A percentile compares a stretch with the other conserved stretches of the same genome.
These are phyloP conservation scores for Candida glaebosa DNA, from an alignment of 805 yeast genomes.

Conservation along the genomic window DNA sequence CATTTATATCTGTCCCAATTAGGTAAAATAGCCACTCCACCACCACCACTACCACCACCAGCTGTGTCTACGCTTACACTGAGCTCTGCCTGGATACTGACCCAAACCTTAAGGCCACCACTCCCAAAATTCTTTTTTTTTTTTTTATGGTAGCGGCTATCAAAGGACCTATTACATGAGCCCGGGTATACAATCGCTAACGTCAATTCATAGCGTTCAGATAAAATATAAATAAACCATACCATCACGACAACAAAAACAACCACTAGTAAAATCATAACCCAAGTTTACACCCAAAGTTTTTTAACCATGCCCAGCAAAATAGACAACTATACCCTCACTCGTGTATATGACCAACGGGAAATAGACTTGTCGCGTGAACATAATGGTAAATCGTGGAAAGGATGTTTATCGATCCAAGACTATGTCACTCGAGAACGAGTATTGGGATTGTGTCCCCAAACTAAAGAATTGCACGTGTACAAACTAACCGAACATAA, in stretches of 20 bases:
- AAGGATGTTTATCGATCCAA: slow-evolving; percentile 26
- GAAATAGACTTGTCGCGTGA: slow-evolving; percentile 29
- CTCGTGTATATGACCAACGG: slow-evolving; percentile 17
- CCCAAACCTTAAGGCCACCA: neutral
- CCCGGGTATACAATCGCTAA: neutral
- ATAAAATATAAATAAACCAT: too few species aligned
- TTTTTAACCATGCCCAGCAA: slow-evolving; percentile 3
- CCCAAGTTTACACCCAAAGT: too few species aligned
- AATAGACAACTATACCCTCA: neutral
- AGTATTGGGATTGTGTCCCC: slow-evolving; percentile 17
- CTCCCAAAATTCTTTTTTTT: neutral
- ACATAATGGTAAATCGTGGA: slow-evolving; percentile 36
- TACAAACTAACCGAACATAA: slow-evolving; percentile 14
- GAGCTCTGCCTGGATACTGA: neutral
- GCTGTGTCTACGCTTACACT: too few species aligned
- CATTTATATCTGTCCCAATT: neutral
- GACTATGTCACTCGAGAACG: slow-evolving; percentile 35
- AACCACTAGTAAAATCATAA: neutral
- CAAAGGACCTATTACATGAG: neutral
- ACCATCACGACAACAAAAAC: neutral
- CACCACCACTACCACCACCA: neutral
- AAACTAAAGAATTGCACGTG: slow-evolving; percentile 11
- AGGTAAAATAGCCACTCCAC: neutral
- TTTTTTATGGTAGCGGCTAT: neutral
- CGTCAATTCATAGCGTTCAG: neutral